Base-by-base conservation (phyloP, 2,329 filamentous ascomycete genomes). In the Colletotrichum tabaci region DNA sequence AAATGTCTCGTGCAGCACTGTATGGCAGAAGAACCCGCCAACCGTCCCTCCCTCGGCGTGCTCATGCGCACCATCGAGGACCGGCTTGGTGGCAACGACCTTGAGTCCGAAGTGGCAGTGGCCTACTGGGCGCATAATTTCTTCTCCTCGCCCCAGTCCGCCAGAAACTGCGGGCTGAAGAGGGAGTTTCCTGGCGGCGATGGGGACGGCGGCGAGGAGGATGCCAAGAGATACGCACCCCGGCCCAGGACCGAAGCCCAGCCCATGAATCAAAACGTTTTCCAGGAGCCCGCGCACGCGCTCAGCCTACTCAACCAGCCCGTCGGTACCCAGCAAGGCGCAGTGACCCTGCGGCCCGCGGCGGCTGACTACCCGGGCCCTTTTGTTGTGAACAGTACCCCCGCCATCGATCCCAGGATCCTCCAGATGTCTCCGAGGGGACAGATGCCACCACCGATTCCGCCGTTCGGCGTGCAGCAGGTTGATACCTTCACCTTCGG, bases 1-100 rank as follows among this genome's bases (percentile, higher is more conserved):
- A 75, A 73, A 35, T 67, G 77, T 2, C 61, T 74, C 3, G 40
- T 81, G 26, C 61, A 73, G 46, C 71, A 62, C 13, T 81, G 80
- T 64, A 66, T 78, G 67, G 76, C 72, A 38, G 74, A 79, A 16
- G 58, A 72, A 2, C 80, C 80, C 0, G 15, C 50, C 26, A 73
- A 78, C 7, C 77, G 80, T 0, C 80, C 80, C 9, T 55, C 26
- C 5, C 68, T 80, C 12, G 21, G 71, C 40, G 42, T 67, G 1
- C 73, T 81, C 18, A 66, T 79, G 10, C 63, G 52, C 4, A 53
- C 56, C 18, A 72, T 79, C 6, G 50, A 68, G 13, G 26, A 21
- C 8, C 77, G 78, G 42, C 78, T 77, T 44, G 30, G 12, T 10
- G 9, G 9, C 40, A 35, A 21, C 7, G 58, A 35, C 18, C 65